A percentile compares a stretch with the other conserved stretches of the same genome.
These are phyloP conservation scores for Capsicum rhomboideum DNA, from an alignment of 257 asterid species.

Conservation along the genomic window DNA sequence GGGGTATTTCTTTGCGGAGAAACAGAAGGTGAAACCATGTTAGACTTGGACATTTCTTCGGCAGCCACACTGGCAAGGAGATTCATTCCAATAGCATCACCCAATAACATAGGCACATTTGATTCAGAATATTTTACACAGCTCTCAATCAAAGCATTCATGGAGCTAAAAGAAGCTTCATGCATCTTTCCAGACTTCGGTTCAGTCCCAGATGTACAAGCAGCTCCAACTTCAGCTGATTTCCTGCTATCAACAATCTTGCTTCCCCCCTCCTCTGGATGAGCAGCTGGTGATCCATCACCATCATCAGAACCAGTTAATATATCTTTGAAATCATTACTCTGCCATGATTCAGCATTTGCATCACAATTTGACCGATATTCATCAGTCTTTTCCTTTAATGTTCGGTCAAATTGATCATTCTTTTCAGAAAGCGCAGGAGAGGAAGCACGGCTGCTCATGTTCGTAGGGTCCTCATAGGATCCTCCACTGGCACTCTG, in stretches of 20 bases:
- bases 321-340: constrained; percentile 39
- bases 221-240: constrained; percentile 21
- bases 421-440: constrained; percentile 36
- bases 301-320: constrained; percentile 45
- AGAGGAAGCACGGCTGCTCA: constrained; percentile 52
- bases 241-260: constrained; percentile 27
- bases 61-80: constrained; percentile 97
- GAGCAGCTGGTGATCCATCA: constrained; percentile 31
- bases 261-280: constrained; percentile 46
- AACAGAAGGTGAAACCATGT: constrained; percentile 41
- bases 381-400: constrained; percentile 39
- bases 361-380: constrained; percentile 27
- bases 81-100: constrained; percentile 89
- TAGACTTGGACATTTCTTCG: constrained; percentile 65
- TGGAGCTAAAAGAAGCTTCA: constrained; percentile 66
- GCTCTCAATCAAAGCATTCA: constrained; percentile 92
- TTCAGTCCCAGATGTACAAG: constrained; percentile 27
- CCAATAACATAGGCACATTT: constrained; percentile 49
- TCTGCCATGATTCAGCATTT: constrained; percentile 39
- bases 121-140: constrained; percentile 81
- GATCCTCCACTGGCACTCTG: constrained; percentile 49
- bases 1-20: constrained; percentile 42
- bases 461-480: constrained; percentile 37
- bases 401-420: constrained; percentile 32
- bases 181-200: constrained; percentile 37